Conservation (phyloP, 2,329 filamentous ascomycete species). For the Cordyceps militaris region DNA sequence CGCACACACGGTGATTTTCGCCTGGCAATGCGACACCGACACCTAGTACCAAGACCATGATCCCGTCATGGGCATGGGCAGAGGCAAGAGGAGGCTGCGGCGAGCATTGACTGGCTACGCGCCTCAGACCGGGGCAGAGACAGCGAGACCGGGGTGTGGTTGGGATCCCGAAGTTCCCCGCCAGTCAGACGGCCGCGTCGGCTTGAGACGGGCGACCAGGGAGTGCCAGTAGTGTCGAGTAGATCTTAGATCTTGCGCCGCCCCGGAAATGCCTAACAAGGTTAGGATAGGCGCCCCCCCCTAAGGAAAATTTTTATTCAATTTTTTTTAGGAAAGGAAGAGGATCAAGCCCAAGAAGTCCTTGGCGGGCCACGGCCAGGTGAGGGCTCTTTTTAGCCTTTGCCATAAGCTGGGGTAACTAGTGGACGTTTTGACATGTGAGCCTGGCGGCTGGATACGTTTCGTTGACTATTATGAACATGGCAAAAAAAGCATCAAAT, state of each 20-base stretch:
- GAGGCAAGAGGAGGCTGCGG: neutral
- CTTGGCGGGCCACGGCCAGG: neutral
- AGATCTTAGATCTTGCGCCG: conserved; percentile 26
- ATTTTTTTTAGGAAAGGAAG: neutral
- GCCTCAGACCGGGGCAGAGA: neutral
- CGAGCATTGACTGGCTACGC: neutral
- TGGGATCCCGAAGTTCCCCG: conserved; percentile 22
- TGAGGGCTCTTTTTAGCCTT: neutral
- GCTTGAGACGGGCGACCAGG: conserved; percentile 8
- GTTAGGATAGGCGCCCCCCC: conserved; percentile 18
- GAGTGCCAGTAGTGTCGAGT: conserved; percentile 22
- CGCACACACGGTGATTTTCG: too few relatives aligned
- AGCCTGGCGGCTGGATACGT: too few relatives aligned
- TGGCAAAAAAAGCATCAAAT: too few relatives aligned
- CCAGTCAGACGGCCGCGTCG: conserved; percentile 11
- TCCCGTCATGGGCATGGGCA: too few relatives aligned
- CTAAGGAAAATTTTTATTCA: neutral
- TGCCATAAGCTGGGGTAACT: neutral
- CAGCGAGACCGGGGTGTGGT: neutral
- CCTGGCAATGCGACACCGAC: too few relatives aligned
- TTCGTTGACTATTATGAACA: too few relatives aligned
- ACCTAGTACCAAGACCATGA: too few relatives aligned
- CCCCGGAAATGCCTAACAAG: conserved; percentile 25
- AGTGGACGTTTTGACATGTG: neutral
- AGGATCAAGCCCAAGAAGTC: neutral